These are phyloP conservation scores for Fraxinus excelsior DNA, from an alignment of 257 asterid genomes.

Conservation along the genomic window DNA sequence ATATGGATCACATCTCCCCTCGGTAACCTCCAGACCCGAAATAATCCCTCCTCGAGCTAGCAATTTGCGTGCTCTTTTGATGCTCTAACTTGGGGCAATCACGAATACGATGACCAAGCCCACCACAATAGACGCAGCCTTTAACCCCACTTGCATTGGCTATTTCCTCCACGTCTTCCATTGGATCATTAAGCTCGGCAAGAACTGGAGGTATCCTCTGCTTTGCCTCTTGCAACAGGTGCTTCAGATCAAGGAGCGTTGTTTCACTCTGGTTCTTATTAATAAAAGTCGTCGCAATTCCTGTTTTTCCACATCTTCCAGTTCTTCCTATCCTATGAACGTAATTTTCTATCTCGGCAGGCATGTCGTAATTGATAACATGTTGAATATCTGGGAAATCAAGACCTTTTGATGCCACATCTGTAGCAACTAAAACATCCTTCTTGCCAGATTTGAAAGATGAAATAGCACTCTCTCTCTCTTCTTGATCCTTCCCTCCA, in stretches of 20 bases:
- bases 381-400: slow-evolving; percentile 89
- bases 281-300: slow-evolving; percentile 78
- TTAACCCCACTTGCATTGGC: slow-evolving; percentile 76
- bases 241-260: slow-evolving; percentile 76
- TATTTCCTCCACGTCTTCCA: slow-evolving; percentile 72
- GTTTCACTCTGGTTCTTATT: slow-evolving; percentile 80
- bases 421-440: slow-evolving; percentile 83
- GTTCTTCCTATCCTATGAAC: slow-evolving; percentile 83
- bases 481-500: slow-evolving; percentile 91
- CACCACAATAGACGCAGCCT: slow-evolving; percentile 81
- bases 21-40: slow-evolving; percentile 71
- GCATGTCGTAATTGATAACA: slow-evolving; percentile 84
- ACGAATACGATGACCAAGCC: slow-evolving; percentile 74
- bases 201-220: slow-evolving; percentile 83
- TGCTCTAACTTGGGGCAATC: slow-evolving; percentile 87
- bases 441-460: slow-evolving; percentile 80
- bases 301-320: slow-evolving; percentile 85
- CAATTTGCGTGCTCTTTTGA: slow-evolving; percentile 76
- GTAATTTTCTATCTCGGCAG: slow-evolving; percentile 87
- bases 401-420: slow-evolving; percentile 85
- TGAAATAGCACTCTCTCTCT: slow-evolving; percentile 69
- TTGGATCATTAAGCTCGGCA: slow-evolving; percentile 76
- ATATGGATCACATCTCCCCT: not conserved
- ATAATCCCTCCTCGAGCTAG: slow-evolving; percentile 69
- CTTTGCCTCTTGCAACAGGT: slow-evolving; percentile 75